Conservation (phyloP, 805 yeast genomes). For the Sugiyamaella qingdaonensis region DNA sequence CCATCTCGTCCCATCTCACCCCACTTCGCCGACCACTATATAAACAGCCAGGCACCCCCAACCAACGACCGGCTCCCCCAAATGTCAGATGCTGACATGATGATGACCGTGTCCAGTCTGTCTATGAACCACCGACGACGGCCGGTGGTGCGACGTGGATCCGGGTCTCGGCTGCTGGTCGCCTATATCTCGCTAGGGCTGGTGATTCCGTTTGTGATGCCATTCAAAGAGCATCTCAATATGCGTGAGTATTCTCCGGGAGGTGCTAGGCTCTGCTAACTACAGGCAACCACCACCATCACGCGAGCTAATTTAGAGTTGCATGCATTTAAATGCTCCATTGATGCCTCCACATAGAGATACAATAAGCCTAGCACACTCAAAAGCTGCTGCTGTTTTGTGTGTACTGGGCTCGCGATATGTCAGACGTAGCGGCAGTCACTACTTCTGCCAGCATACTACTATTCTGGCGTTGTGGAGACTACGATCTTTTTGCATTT, state of each 20-base stretch:
- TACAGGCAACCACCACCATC: neutral
- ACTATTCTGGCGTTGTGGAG: too few species aligned
- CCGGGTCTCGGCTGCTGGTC: conserved; percentile 13
- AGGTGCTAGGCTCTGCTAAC: neutral
- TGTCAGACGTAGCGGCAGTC: too few species aligned
- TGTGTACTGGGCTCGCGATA: too few species aligned
- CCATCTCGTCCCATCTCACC: too few species aligned
- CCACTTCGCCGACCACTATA: too few species aligned
- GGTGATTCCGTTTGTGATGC: conserved; percentile 29
- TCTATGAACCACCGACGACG: neutral
- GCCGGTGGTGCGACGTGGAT: neutral
- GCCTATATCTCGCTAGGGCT: conserved; percentile 27
- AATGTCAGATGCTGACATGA: neutral
- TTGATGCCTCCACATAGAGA: too few species aligned
- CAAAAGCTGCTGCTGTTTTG: too few species aligned
- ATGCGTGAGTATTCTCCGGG: conserved; percentile 7
- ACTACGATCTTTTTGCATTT: too few species aligned
- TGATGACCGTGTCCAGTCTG: neutral
- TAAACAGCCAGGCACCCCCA: too few species aligned
- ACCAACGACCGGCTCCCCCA: neutral
- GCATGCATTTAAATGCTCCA: too few species aligned
- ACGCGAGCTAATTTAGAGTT: neutral
- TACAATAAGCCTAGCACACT: too few species aligned
- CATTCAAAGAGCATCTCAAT: conserved; percentile 25
- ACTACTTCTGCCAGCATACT: too few species aligned